Conservation (phyloP, 495 filamentous ascomycete species). For the Barbatosphaeria neglecta region DNA sequence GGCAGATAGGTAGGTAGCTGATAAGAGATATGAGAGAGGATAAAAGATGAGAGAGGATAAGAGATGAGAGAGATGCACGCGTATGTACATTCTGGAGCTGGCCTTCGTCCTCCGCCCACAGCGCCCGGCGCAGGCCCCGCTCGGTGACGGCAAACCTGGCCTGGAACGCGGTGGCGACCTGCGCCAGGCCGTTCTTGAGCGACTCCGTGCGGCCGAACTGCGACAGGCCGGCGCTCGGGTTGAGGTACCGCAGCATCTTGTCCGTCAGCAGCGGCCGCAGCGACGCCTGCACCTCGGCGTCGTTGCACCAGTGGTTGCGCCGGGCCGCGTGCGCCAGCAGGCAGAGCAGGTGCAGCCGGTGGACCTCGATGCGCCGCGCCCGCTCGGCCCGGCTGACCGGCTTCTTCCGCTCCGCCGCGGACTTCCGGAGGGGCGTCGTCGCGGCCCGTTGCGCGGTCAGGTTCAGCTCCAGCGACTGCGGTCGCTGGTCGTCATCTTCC, state of each 20-base stretch:
- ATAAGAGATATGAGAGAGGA: no score
- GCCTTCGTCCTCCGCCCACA: slow-evolving; percentile 58
- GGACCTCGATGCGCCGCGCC: slow-evolving; percentile 57
- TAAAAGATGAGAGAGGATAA: slow-evolving; percentile 2
- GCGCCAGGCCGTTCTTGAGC: slow-evolving; percentile 65
- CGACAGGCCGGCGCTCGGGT: slow-evolving; percentile 48
- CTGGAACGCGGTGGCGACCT: slow-evolving; percentile 55
- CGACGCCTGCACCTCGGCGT: slow-evolving; percentile 47
- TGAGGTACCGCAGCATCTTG: slow-evolving; percentile 49
- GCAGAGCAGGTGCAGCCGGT: slow-evolving; percentile 79
- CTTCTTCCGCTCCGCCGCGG: slow-evolving; percentile 40
- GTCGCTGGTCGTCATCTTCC: slow-evolving; percentile 19
- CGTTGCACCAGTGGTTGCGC: slow-evolving; percentile 85
- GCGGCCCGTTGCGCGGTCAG: slow-evolving; percentile 29
- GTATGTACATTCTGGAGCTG: slow-evolving; percentile 43
- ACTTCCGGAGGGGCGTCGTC: slow-evolving; percentile 14
- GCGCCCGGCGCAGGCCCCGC: slow-evolving; percentile 53
- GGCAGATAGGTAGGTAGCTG: no score
- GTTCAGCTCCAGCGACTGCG: slow-evolving; percentile 49
- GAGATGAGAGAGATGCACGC: slow-evolving; percentile 3
- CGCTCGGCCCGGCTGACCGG: slow-evolving; percentile 59
- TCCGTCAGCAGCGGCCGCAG: slow-evolving; percentile 50
- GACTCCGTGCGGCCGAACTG: slow-evolving; percentile 61
- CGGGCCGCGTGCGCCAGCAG: slow-evolving; percentile 61
- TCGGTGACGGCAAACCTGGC: slow-evolving; percentile 56